These are phyloP conservation scores for Carex cristatella DNA, from an alignment of 176 grass and related monocot genomes.

Conservation along the genomic window DNA sequence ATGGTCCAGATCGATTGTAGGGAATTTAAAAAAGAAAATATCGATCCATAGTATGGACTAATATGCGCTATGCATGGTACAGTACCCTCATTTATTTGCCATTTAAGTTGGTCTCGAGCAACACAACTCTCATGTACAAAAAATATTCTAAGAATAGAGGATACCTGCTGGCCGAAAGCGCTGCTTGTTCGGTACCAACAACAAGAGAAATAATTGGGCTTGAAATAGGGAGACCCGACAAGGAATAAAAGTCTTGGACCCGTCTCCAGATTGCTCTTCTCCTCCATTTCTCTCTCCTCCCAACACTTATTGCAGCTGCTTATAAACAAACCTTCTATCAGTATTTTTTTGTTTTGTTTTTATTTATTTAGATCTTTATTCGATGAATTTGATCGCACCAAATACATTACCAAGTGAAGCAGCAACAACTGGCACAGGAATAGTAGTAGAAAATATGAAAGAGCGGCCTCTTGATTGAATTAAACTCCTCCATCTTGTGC, in stretches of 20 bases:
- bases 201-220: constrained; percentile 95
- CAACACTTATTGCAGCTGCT: constrained; percentile 72
- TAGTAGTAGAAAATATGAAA: constrained; percentile 91
- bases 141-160: not conserved
- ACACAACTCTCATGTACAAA: not conserved
- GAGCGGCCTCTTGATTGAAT: constrained; percentile 86
- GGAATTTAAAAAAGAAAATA: too few species aligned
- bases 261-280: constrained; percentile 64
- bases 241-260: constrained; percentile 63
- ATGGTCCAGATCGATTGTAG: too few species aligned
- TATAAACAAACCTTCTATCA: constrained; percentile 16
- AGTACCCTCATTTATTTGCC: not conserved
- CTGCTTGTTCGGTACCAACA: constrained; percentile 69
- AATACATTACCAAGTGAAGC: constrained; percentile 61
- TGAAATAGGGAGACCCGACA: constrained; percentile 50
- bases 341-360: not conserved
- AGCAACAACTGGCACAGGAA: constrained; percentile 75
- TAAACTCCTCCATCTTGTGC: constrained; percentile 73
- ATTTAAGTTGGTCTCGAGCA: not conserved
- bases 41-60: too few species aligned
- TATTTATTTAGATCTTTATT: too few species aligned
- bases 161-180: constrained; percentile 81
- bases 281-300: constrained; percentile 72
- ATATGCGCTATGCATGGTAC: too few species aligned
- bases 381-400: not conserved